Percentiles rank a stretch among this genome's conserved stretches.
Evolutionary conservation across 495 filamentous ascomycete species (phyloP).

Genomic region (Tuber indicum): DNA sequence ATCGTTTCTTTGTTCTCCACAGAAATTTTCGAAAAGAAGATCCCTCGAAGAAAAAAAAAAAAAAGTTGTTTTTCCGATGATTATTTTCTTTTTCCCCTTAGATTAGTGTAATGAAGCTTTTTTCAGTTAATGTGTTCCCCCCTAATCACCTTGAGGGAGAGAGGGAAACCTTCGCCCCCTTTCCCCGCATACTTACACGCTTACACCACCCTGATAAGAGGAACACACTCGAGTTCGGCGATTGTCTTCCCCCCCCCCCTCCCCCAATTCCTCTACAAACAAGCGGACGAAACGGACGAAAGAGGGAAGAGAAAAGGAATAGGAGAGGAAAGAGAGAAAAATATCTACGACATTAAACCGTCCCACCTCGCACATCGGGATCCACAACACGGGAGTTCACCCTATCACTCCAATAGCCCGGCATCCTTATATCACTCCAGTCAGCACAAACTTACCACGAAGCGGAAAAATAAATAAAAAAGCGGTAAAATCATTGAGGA

Average conservation of each 20-base stretch:
- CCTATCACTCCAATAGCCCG: conserved; percentile 6
- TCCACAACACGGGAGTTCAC: neutral
- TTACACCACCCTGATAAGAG: conserved; percentile 3
- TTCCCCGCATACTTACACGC: neutral
- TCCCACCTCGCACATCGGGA: neutral
- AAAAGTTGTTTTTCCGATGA: neutral
- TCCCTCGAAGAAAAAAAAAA: neutral
- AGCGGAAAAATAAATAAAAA: neutral
- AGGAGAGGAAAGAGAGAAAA: neutral
- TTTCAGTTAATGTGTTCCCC: neutral
- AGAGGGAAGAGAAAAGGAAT: neutral
- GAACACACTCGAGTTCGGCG: neutral
- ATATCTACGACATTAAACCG: neutral
- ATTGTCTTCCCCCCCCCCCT: neutral
- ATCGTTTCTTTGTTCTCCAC: neutral
- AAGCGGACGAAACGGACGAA: conserved; percentile 2
- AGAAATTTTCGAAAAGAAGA: neutral
- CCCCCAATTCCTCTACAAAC: neutral
- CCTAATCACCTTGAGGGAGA: neutral
- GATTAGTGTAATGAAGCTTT: neutral
- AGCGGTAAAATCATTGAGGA: neutral
- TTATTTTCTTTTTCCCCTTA: conserved; percentile 3
- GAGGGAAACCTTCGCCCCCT: neutral
- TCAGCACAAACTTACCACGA: conserved; percentile 1
- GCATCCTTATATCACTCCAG: neutral